Base-by-base conservation (phyloP, 257 asterid genomes). In the Knoxia roxburghii region DNA sequence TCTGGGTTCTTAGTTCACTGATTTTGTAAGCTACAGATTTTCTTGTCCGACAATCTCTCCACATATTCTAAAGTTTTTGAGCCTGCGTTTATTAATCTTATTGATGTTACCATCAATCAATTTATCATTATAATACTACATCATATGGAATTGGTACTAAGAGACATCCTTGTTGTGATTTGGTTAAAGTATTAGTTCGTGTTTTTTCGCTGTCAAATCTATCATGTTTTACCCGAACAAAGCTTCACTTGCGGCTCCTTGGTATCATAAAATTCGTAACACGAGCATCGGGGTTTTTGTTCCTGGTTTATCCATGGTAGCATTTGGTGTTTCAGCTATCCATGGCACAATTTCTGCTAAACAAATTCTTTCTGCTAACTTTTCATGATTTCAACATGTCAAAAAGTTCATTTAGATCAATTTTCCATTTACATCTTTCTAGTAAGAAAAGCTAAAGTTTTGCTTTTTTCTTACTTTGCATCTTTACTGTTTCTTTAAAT, bases 271-370 rank as follows among this genome's bases (percentile, higher is more conserved):
- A 7, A 12, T 37, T 23, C 15, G 40, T 21, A 53, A 26, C 53
- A 23, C 17, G 23, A 37, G 18, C 37, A 51, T 66, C 39, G 23
- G 15, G 6, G 10, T 18, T 32, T 12, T 32, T 21, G 45, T 11
- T 32, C 27, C 29, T 18, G 7, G 12, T 7, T 12, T 48, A 37
- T 17, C 9, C 24, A 14, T 32, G 15, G 49, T 5, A 37, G 24
- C 32, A 39, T 35, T 53, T 35, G 70, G 61, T 51, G n/a, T 52
- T 39, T 53, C 41, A 37, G 63, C 64, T 24, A 23, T 18, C 50
- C 21, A 11, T 39, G 23, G 40, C 29, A 54, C 23, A 37, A 37
- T 65, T 53, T 39, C 53, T 5, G 2, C 24, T 54, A n/a, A 8
- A 39, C 63, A 11, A 14, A 37, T 33, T 40, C 26, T 37, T 35